phyloP scores from a whole-genome alignment of 768 basidiomycete genomes.

The Hericium erinaceus region DNA sequence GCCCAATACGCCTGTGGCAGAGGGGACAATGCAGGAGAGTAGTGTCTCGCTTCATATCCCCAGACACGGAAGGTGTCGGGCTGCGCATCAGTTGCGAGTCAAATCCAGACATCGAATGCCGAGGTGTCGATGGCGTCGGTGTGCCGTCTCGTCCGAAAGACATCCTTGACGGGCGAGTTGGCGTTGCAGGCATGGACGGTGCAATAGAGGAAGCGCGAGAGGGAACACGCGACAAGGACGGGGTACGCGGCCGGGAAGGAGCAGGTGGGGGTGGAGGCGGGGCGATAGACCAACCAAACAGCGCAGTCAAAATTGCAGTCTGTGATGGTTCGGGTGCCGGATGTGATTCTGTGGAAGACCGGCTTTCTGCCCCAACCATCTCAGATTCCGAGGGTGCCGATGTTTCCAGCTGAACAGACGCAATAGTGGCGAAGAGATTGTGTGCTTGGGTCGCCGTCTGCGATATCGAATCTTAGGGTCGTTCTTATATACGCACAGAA shows the following conservation, averaged over 20 bases:
- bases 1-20: slow-evolving; percentile 12
- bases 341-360: neutral
- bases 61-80: slow-evolving; percentile 6
- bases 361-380: slow-evolving; percentile 4
- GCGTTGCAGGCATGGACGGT: slow-evolving; percentile 19
- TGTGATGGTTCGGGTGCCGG: slow-evolving; percentile 23
- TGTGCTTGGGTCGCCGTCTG: slow-evolving; percentile 53
- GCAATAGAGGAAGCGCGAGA: slow-evolving; percentile 22
- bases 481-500: neutral
- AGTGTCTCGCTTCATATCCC: slow-evolving; percentile 18
- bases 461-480: slow-evolving; percentile 1
- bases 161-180: slow-evolving; percentile 3
- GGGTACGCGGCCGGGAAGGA: slow-evolving; percentile 7
- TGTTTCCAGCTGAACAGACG: slow-evolving; percentile 15
- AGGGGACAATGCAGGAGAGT: slow-evolving; percentile 12
- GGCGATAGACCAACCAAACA: slow-evolving; percentile 41
- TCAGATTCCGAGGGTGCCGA: slow-evolving; percentile 19
- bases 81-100: slow-evolving; percentile 6
- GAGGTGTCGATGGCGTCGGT: slow-evolving; percentile 9
- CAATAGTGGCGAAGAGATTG: slow-evolving; percentile 39
- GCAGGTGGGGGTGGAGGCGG: slow-evolving; percentile 18
- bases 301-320: slow-evolving; percentile 29
- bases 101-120: slow-evolving; percentile 1
- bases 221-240: neutral
- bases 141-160: slow-evolving; percentile 1